A percentile compares a stretch with the other conserved stretches of the same genome.
These are phyloP conservation scores for Rhododendron williamsianum DNA, from an alignment of 148 eudicot genomes.

Conservation along the genomic window DNA sequence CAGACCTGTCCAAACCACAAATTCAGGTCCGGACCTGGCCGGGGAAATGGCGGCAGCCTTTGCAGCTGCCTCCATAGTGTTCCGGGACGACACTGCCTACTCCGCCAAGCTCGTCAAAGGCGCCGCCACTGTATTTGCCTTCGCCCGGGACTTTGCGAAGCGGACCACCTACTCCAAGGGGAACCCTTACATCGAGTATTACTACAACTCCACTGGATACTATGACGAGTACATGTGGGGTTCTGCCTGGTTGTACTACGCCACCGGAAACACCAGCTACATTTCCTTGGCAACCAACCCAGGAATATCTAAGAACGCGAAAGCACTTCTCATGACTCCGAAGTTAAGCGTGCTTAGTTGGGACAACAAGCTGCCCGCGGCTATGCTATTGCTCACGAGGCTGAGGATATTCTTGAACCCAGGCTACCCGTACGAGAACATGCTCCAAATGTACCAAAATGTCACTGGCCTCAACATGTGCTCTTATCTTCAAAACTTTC, in stretches of 20 bases:
- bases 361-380: conserved; percentile 76
- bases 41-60: conserved; percentile 84
- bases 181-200: conserved; percentile 36
- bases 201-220: conserved; percentile 62
- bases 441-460: conserved; percentile 50
- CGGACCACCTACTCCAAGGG: conserved; percentile 35
- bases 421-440: conserved; percentile 70
- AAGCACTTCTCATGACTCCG: conserved; percentile 36
- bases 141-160: conserved; percentile 38
- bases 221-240: conserved; percentile 84
- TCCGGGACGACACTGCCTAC: conserved; percentile 43
- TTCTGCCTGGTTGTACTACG: conserved; percentile 71
- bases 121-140: conserved; percentile 48
- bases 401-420: conserved; percentile 65
- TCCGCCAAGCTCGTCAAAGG: conserved; percentile 44
- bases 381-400: conserved; percentile 62
- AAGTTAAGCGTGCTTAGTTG: conserved; percentile 63
- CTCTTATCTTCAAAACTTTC: conserved; percentile 45
- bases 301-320: conserved; percentile 34
- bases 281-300: conserved; percentile 51
- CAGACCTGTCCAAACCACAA: conserved; percentile 36
- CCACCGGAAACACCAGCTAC: conserved; percentile 59
- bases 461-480: conserved; percentile 66
- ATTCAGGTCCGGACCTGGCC: conserved; percentile 51
- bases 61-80: conserved; percentile 76